Evolutionary conservation across 2,329 filamentous ascomycete species (phyloP).

Genomic region (Calonectria pteridis): DNA sequence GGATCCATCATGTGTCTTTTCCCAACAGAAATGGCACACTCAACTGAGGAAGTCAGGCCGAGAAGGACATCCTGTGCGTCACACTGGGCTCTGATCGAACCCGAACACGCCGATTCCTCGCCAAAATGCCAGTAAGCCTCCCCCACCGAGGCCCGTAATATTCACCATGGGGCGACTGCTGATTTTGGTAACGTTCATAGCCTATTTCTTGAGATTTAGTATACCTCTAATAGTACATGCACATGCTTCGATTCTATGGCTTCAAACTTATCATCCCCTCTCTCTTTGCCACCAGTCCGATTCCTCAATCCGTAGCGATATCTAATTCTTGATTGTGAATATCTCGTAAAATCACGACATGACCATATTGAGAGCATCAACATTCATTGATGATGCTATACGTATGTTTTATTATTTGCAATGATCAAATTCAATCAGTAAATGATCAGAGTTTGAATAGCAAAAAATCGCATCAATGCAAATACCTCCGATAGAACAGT

Average conservation of each 20-base stretch:
- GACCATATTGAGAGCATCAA: not conserved
- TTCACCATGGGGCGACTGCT: not conserved
- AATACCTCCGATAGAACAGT: not conserved
- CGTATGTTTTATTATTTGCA: not conserved
- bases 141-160: fast-evolving
- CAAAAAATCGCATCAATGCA: not conserved
- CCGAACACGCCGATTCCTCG: not conserved
- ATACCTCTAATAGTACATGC: not conserved
- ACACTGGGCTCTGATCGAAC: not conserved
- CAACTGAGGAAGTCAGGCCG: not conserved
- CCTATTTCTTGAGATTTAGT: not conserved
- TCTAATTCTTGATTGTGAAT: not conserved
- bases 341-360: not conserved
- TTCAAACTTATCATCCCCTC: not conserved
- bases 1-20: not conserved
- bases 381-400: not conserved
- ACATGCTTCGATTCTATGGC: not conserved
- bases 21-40: not conserved
- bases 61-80: not conserved
- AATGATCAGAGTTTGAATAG: not conserved
- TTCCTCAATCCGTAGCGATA: not conserved
- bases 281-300: not conserved
- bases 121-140: not conserved
- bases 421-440: not conserved
- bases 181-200: not conserved